A percentile compares a stretch with the other conserved stretches of the same genome.
Evolutionary conservation across 441 rosid species (phyloP).

Genomic region (Populus tomentosa): DNA sequence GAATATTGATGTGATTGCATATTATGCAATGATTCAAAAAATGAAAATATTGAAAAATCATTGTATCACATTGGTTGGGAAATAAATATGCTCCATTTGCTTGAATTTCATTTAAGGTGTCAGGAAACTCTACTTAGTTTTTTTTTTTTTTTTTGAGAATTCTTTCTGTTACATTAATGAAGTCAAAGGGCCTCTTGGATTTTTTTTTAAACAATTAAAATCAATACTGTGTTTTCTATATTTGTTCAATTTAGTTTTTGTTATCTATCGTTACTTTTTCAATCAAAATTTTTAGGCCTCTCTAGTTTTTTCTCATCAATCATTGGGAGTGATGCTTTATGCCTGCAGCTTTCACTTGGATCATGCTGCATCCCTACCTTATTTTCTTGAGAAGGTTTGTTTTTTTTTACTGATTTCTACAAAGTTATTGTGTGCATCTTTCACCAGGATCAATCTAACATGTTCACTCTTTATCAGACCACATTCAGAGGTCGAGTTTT

Average conservation of each 20-base stretch:
- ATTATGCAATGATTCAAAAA: neutral
- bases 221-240: too few relatives aligned
- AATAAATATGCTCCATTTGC: too few relatives aligned
- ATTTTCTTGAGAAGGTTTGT: conserved; percentile 84
- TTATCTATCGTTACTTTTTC: conserved; percentile 11
- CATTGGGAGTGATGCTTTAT: too few relatives aligned
- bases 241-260: neutral
- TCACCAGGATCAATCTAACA: conserved; percentile 17
- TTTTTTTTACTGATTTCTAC: neutral
- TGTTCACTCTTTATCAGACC: conserved; percentile 39
- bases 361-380: conserved; percentile 96
- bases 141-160: too few relatives aligned
- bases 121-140: too few relatives aligned
- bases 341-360: conserved; percentile 65
- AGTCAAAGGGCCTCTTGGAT: too few relatives aligned
- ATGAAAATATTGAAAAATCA: neutral
- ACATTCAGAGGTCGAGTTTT: conserved; percentile 87
- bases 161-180: too few relatives aligned
- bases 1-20: neutral
- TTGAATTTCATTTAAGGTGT: too few relatives aligned
- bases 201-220: too few relatives aligned
- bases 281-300: too few relatives aligned
- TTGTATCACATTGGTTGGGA: too few relatives aligned
- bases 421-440: neutral
- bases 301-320: conserved; percentile 22